phyloP scores from a whole-genome alignment of 139 green algal species.

The Pedinophyceae sp. region DNA sequence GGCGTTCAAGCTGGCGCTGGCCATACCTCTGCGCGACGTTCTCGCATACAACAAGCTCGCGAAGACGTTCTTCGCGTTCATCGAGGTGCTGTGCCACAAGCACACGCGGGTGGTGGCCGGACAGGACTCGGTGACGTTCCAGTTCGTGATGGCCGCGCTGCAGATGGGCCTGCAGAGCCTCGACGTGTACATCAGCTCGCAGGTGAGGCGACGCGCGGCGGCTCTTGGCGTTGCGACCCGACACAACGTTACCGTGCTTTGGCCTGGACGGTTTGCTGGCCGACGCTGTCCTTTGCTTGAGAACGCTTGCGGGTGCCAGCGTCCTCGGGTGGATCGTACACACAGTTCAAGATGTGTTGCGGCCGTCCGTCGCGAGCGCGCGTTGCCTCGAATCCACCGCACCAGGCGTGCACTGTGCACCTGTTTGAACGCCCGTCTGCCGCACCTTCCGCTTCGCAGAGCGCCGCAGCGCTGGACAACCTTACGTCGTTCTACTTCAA shows the following conservation, averaged over 20 bases:
- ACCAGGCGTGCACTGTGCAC: too few species aligned
- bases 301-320: too few species aligned
- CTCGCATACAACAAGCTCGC: conserved; percentile 62
- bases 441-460: too few species aligned
- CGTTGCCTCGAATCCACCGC: too few species aligned
- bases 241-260: too few species aligned
- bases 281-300: too few species aligned
- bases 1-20: conserved; percentile 68
- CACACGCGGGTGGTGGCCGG: conserved; percentile 41
- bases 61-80: conserved; percentile 68
- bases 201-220: conserved; percentile 10
- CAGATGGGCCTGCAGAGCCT: conserved; percentile 70
- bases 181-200: conserved; percentile 52
- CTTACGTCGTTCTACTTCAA: conserved; percentile 74
- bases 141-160: conserved; percentile 60
- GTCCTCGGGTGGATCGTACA: too few species aligned
- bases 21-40: conserved; percentile 53
- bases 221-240: neutral
- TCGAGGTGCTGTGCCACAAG: conserved; percentile 76
- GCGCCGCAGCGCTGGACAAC: conserved; percentile 79
- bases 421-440: too few species aligned
- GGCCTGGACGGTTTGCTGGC: too few species aligned
- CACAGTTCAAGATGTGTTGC: too few species aligned
- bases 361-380: too few species aligned
- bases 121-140: conserved; percentile 65